Evolutionary conservation across 2,329 filamentous ascomycete genomes (phyloP).

Genomic region (Calycina marina): DNA sequence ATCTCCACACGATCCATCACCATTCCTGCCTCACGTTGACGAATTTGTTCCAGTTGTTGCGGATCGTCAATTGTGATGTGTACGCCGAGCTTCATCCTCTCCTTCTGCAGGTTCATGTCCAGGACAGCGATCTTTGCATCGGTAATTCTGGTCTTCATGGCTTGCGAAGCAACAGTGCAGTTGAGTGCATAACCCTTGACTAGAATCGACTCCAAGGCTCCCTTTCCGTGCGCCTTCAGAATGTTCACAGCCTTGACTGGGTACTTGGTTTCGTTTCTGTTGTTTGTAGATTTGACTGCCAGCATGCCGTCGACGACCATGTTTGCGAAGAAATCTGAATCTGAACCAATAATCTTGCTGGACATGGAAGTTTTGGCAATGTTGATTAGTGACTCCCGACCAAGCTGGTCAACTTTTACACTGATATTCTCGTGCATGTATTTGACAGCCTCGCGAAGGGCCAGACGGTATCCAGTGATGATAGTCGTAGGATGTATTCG

Average conservation of each 20-base stretch:
- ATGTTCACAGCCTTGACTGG: conserved; percentile 99
- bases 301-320: conserved; percentile 96
- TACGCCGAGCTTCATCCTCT: conserved; percentile 97
- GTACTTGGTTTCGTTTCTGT: conserved; percentile 83
- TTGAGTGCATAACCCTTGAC: conserved; percentile 96
- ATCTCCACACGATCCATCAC: conserved; percentile 88
- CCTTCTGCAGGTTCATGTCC: conserved; percentile 98
- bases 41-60: conserved; percentile 92
- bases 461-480: conserved; percentile 94
- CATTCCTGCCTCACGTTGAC: conserved; percentile 83
- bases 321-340: conserved; percentile 92
- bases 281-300: conserved; percentile 86
- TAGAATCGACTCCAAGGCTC: conserved; percentile 70
- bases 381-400: conserved; percentile 77
- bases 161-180: conserved; percentile 96
- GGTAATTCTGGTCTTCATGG: conserved; percentile 83
- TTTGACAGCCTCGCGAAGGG: conserved; percentile 88
- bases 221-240: conserved; percentile 95
- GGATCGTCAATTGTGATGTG: conserved; percentile 98
- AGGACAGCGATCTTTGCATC: conserved; percentile 95
- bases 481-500: conserved; percentile 99
- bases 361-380: conserved; percentile 99
- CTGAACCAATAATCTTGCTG: conserved; percentile 92
- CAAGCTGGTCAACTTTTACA: conserved; percentile 84
- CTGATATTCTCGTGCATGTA: conserved; percentile 99